Percentiles rank a stretch among this genome's conserved stretches.
phyloP scores from a whole-genome alignment of 1,139 yeast genomes.

The Arxiozyma slooffiae region DNA sequence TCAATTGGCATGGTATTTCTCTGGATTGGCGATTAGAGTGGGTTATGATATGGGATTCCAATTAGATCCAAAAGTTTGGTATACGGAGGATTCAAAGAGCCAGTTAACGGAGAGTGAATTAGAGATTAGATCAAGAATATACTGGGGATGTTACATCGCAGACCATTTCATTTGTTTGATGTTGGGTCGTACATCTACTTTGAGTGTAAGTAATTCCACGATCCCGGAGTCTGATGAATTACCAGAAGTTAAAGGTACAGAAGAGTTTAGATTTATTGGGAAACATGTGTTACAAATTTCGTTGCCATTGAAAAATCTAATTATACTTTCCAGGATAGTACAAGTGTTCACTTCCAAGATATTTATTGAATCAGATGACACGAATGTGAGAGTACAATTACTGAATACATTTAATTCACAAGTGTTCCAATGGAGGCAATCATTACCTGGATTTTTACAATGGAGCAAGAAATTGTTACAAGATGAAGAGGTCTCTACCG shows the following conservation, averaged over 20 bases:
- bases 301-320: constrained; percentile 38
- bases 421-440: constrained; percentile 42
- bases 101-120: constrained; percentile 35
- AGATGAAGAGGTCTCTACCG: constrained; percentile 34
- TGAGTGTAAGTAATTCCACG: constrained; percentile 49
- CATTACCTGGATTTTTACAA: constrained; percentile 40
- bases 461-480: constrained; percentile 41
- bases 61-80: constrained; percentile 52
- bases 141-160: constrained; percentile 60
- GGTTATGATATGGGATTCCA: constrained; percentile 60
- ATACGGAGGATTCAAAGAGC: constrained; percentile 20
- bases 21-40: constrained; percentile 57
- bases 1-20: constrained; percentile 53
- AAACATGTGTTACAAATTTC: constrained; percentile 36
- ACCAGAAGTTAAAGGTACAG: constrained; percentile 51
- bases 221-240: constrained; percentile 54
- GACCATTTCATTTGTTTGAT: constrained; percentile 54
- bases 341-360: constrained; percentile 39
- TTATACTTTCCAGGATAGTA: constrained; percentile 46
- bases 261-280: constrained; percentile 33
- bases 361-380: constrained; percentile 27
- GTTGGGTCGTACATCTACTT: constrained; percentile 49
- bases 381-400: constrained; percentile 21
- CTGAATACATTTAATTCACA: constrained; percentile 40
- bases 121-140: constrained; percentile 49